A percentile compares a stretch with the other conserved stretches of the same genome.
Evolutionary conservation across 208 protist genomes (phyloP).

Genomic region (Crithidia bombi): DNA sequence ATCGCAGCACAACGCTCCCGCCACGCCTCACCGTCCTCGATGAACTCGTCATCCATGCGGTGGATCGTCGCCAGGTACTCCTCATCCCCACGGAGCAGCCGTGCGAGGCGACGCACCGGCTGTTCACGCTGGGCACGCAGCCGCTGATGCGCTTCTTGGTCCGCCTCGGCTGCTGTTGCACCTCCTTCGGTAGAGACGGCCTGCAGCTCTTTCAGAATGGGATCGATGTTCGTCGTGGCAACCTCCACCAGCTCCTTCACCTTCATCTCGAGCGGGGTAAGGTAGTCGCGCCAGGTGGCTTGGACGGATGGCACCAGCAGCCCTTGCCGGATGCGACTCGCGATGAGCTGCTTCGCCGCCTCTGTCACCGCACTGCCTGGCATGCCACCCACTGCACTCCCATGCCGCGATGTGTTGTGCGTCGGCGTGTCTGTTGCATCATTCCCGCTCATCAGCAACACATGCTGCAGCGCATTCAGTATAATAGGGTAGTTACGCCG

Average conservation of each 20-base stretch:
- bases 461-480: conserved; percentile 38
- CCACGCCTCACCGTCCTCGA: conserved; percentile 25
- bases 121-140: conserved; percentile 23
- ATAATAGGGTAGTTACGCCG: conserved; percentile 49
- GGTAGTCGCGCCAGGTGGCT: conserved; percentile 58
- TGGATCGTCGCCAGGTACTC: conserved; percentile 61
- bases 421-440: neutral
- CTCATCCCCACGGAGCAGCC: conserved; percentile 46
- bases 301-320: conserved; percentile 57
- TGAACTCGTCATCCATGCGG: conserved; percentile 55
- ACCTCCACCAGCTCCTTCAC: conserved; percentile 51
- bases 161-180: conserved; percentile 4
- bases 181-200: neutral
- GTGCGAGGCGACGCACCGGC: conserved; percentile 34
- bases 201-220: conserved; percentile 29
- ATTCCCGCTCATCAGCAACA: conserved; percentile 13
- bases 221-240: conserved; percentile 45
- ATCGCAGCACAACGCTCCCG: conserved; percentile 7
- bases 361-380: neutral
- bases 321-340: conserved; percentile 25
- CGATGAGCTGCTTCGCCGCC: conserved; percentile 18
- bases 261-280: conserved; percentile 49
- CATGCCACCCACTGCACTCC: too few species aligned
- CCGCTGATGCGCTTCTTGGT: conserved; percentile 9
- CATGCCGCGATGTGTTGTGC: neutral